These are phyloP conservation scores for Trichoderma lentiforme DNA, from an alignment of 2,329 filamentous ascomycete genomes.

Conservation along the genomic window DNA sequence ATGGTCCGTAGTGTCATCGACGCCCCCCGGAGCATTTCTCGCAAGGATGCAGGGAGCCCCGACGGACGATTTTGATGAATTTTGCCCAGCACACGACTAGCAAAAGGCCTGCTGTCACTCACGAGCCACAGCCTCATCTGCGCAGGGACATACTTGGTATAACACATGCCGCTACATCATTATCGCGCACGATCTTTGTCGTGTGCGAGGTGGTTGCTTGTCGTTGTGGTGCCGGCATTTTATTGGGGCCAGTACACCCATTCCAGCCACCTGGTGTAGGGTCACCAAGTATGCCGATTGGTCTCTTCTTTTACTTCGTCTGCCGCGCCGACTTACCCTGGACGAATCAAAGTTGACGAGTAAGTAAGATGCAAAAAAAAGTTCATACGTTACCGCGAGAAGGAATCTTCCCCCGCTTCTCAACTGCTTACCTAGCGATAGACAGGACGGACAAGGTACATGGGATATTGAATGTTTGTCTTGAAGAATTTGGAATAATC, in stretches of 20 bases:
- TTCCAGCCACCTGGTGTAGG: not conserved
- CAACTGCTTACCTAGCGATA: not conserved
- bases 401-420: not conserved
- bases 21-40: not conserved
- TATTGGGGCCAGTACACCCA: constrained; percentile 5
- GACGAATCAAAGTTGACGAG: not conserved
- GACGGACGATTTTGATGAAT: not conserved
- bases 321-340: constrained; percentile 3
- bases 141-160: not conserved
- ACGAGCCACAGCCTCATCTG: not conserved
- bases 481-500: not conserved
- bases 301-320: not conserved
- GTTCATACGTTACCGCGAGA: not conserved
- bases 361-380: not conserved
- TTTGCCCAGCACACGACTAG: not conserved
- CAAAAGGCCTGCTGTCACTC: not conserved
- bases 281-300: constrained; percentile 16
- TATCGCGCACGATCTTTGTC: not conserved
- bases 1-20: not conserved
- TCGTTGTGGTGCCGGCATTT: constrained; percentile 4
- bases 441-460: not conserved
- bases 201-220: not conserved
- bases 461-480: not conserved
- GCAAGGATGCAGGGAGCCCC: not conserved
- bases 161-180: not conserved